These are phyloP conservation scores for Apiosordaria backusii DNA, from an alignment of 495 filamentous ascomycete genomes.

Conservation along the genomic window DNA sequence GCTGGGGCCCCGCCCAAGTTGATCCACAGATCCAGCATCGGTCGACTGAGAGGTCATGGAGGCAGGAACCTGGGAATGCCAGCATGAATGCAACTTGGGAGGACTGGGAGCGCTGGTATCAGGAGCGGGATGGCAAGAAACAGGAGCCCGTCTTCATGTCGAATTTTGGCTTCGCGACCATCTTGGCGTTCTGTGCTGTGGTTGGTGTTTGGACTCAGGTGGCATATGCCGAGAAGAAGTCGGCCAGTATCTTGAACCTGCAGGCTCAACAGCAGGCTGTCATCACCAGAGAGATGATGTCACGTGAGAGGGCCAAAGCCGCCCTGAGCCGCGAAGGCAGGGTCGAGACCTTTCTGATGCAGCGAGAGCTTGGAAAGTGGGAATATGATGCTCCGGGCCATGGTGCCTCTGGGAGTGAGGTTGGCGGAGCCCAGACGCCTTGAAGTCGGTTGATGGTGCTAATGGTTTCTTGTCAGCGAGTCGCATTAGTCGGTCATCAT, in stretches of 20 bases:
- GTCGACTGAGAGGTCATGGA: constrained; percentile 46
- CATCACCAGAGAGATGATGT: constrained; percentile 58
- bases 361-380: constrained; percentile 50
- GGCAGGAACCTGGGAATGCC: constrained; percentile 51
- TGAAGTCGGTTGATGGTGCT: not conserved
- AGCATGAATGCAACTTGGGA: constrained; percentile 93
- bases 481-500: not conserved
- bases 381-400: constrained; percentile 20
- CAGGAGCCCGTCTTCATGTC: constrained; percentile 64
- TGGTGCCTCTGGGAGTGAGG: not conserved
- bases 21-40: constrained; percentile 38
- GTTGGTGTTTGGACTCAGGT: constrained; percentile 66
- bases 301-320: constrained; percentile 50
- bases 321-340: constrained; percentile 56
- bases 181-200: constrained; percentile 63
- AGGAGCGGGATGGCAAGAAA: constrained; percentile 47
- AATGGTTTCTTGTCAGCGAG: not conserved
- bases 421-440: not conserved
- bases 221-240: constrained; percentile 58
- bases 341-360: constrained; percentile 68
- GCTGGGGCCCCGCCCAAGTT: constrained; percentile 61
- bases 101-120: constrained; percentile 91
- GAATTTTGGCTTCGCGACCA: constrained; percentile 67
- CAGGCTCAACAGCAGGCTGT: constrained; percentile 59
- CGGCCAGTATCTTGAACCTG: constrained; percentile 56